Percentiles rank a stretch among this genome's conserved stretches.
phyloP scores from a whole-genome alignment of 1,284 basidiomycete species.

The Binderoboletus segoi region DNA sequence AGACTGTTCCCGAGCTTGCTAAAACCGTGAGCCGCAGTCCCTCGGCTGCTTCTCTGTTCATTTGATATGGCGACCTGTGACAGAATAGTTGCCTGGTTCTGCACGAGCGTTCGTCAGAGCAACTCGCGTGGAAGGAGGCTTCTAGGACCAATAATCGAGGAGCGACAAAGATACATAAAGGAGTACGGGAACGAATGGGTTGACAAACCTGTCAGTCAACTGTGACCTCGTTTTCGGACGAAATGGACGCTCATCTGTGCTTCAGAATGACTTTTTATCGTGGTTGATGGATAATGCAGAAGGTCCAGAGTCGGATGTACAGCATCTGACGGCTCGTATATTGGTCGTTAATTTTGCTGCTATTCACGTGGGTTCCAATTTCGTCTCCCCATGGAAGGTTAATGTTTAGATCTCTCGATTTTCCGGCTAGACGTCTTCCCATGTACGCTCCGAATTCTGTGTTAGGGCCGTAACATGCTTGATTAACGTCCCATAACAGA shows the following conservation, averaged over 20 bases:
- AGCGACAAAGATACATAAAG: slow-evolving; percentile 34
- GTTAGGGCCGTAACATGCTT: neutral
- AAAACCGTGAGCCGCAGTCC: slow-evolving; percentile 36
- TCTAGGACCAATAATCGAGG: slow-evolving; percentile 40
- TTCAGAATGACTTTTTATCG: slow-evolving; percentile 44
- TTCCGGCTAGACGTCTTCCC: slow-evolving; percentile 13
- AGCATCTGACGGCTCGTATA: slow-evolving; percentile 36
- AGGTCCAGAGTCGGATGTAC: slow-evolving; percentile 31
- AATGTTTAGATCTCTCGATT: neutral
- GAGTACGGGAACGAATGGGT: slow-evolving; percentile 40
- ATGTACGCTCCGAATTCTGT: slow-evolving; percentile 7
- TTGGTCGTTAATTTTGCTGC: slow-evolving; percentile 43
- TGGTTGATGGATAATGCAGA: slow-evolving; percentile 48
- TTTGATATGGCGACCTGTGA: neutral
- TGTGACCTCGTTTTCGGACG: too few species aligned
- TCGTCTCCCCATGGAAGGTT: neutral
- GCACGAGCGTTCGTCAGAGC: neutral
- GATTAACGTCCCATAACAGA: slow-evolving; percentile 13
- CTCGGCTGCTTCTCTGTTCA: neutral
- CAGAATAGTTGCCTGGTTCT: slow-evolving; percentile 3
- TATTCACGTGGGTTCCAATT: slow-evolving; percentile 31
- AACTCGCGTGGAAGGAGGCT: slow-evolving; percentile 22
- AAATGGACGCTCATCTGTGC: neutral
- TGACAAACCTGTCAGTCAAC: slow-evolving; percentile 40
- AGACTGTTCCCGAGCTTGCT: slow-evolving; percentile 41